Evolutionary conservation across 1,284 basidiomycete genomes (phyloP).

Genomic region (Apiotrichum sp.): DNA sequence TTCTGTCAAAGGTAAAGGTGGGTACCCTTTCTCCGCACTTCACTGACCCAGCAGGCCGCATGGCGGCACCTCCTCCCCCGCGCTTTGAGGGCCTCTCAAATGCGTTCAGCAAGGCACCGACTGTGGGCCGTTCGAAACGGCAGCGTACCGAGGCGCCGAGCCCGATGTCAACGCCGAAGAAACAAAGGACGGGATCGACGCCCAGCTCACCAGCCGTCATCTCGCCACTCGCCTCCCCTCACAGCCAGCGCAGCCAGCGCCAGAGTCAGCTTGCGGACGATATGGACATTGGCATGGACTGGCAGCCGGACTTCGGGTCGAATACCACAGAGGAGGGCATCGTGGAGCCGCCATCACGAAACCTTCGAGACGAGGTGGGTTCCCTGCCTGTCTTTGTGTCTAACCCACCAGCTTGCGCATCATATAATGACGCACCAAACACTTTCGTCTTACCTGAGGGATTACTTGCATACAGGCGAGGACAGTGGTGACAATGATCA

Average conservation of each 20-base stretch:
- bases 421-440: slow-evolving; percentile 31
- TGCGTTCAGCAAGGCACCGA: slow-evolving; percentile 29
- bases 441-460: slow-evolving; percentile 7
- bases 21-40: not conserved
- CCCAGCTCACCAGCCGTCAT: not conserved
- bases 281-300: slow-evolving; percentile 10
- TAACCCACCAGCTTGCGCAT: slow-evolving; percentile 26
- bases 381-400: not conserved
- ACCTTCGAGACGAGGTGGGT: slow-evolving; percentile 24
- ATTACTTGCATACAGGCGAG: no score
- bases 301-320: slow-evolving; percentile 7
- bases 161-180: slow-evolving; percentile 18
- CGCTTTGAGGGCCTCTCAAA: slow-evolving; percentile 31
- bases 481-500: no score
- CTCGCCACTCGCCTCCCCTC: slow-evolving; percentile 1
- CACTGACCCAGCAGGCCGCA: slow-evolving; percentile 6
- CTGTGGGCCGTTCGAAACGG: slow-evolving; percentile 21
- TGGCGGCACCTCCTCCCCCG: slow-evolving; percentile 17
- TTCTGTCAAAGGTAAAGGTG: slow-evolving; percentile 29
- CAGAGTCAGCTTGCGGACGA: slow-evolving; percentile 5
- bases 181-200: not conserved
- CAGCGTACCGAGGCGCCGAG: slow-evolving; percentile 24
- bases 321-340: not conserved
- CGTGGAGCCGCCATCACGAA: not conserved
- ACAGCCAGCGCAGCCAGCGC: not conserved